phyloP scores from a whole-genome alignment of 2,329 filamentous ascomycete species.

The Diaporthe ampelina region DNA sequence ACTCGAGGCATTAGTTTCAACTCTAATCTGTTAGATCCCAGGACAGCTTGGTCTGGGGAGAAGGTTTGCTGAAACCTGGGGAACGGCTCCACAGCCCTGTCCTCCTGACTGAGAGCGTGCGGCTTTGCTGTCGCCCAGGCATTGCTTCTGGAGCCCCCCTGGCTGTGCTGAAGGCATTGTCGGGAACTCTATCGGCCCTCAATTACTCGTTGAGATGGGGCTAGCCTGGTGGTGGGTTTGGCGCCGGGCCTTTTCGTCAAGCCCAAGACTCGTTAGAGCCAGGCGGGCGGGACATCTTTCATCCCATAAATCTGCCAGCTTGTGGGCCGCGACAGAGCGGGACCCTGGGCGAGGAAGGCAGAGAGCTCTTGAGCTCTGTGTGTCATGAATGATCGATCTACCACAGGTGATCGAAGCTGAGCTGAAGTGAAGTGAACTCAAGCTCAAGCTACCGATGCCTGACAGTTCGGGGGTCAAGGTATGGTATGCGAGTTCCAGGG shows the following conservation, averaged over 20 bases:
- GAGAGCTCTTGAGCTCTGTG: background rate
- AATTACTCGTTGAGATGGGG: conserved; percentile 13
- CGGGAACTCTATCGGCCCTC: conserved; percentile 25
- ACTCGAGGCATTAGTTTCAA: conserved; percentile 22
- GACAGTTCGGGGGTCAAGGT: background rate
- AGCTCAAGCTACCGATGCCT: background rate
- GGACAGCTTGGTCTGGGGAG: conserved; percentile 14
- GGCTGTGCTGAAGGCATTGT: background rate
- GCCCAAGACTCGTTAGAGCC: conserved; percentile 7
- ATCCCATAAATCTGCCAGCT: conserved; percentile 5
- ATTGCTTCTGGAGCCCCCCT: background rate
- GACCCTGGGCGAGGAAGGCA: background rate
- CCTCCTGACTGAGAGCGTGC: background rate
- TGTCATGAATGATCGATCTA: background rate
- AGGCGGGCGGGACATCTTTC: conserved; percentile 30
- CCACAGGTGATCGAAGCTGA: background rate
- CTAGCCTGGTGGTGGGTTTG: background rate
- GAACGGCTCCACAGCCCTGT: conserved; percentile 4
- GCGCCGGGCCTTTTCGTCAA: conserved; percentile 2
- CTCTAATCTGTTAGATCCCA: conserved; percentile 11
- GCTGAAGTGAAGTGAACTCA: background rate
- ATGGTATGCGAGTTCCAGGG: background rate
- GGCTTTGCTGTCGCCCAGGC: background rate
- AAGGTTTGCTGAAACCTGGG: conserved; percentile 32
- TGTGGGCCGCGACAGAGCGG: background rate